Evolutionary conservation across 352 stramenopile genomes (phyloP).

Genomic region (Phytophthora nicotianae): DNA sequence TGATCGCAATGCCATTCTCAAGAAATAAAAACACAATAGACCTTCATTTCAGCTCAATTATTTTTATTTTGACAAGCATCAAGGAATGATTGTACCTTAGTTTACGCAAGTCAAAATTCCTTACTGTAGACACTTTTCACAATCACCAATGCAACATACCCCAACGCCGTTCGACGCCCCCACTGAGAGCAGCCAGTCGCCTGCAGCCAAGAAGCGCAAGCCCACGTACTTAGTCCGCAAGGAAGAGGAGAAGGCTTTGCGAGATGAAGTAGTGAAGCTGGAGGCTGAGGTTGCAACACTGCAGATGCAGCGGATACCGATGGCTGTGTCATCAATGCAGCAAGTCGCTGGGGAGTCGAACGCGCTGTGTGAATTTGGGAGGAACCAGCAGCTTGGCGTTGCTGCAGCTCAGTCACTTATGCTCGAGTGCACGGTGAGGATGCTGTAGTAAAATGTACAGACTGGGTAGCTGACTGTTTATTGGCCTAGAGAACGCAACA

Average conservation of each 20-base stretch:
- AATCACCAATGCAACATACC: neutral
- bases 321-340: neutral
- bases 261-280: conserved; percentile 11
- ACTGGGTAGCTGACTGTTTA: neutral
- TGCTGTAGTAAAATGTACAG: neutral
- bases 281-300: conserved; percentile 13
- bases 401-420: conserved; percentile 34
- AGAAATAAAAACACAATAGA: conserved; percentile 8
- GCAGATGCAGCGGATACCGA: conserved; percentile 5
- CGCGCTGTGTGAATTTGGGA: neutral
- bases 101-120: conserved; percentile 2
- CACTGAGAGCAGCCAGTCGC: neutral
- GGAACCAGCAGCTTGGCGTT: conserved; percentile 26
- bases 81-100: conserved; percentile 2
- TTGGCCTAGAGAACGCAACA: conserved; percentile 17
- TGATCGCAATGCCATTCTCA: neutral
- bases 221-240: conserved; percentile 31
- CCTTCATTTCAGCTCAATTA: neutral
- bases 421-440: conserved; percentile 21
- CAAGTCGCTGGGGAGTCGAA: conserved; percentile 5
- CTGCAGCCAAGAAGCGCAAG: conserved; percentile 28
- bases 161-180: neutral
- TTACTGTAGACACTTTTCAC: too few relatives aligned
- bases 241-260: conserved; percentile 18
- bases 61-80: neutral